Evolutionary conservation across 495 filamentous ascomycete genomes (phyloP), one percentile per base, ranked within the genome.

Genomic region (Penicillium coprophilum): DNA sequence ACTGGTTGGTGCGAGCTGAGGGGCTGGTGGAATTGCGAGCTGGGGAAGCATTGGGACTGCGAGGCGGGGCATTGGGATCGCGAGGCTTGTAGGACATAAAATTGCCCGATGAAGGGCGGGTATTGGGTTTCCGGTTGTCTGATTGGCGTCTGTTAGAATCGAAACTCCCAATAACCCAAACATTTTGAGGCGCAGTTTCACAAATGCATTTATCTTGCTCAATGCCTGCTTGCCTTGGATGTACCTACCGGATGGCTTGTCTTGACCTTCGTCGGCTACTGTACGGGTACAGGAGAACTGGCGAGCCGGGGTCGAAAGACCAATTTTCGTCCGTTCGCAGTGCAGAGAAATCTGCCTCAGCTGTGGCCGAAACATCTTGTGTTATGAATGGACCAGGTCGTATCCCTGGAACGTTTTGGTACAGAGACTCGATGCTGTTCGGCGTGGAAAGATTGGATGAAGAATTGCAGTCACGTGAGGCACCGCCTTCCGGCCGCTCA

Each of bases 351-450:
- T 28, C 24, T 63, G 66, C 39, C 70, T 57, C 28, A 70, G 23
- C 44, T 63, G 66, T 46, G 58, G 50, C 39, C 65, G 72, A 46
- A 74, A 51, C 74, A 77, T 76, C 19, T 53, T 70, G 53, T 36
- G 27, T 17, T 8, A 13, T 24, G 28, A 38, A 27, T 24, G n/a
- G 28, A 38, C 31, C 43, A 46, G 30, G 21, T 54, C 21, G 52
- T 57, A n/a, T 46, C 23, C 53, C 49, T 52, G 21, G 43, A 46
- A 34, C 32, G 50, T 24, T 28, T 34, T 53, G 45, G 46, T 55
- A 43, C 23, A 48, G 60, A 57, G 55, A 24, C 11, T 27, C 15
- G 28, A 32, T 31, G 10, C 41, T 17, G 39, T 41, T 48, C 32
- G 51, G 46, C 51, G 40, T 58, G 41, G 56, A 58, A 62, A 55